A percentile compares a stretch with the other conserved stretches of the same genome.
phyloP scores from a whole-genome alignment of 805 yeast genomes.

The Lipomyces kockii region DNA sequence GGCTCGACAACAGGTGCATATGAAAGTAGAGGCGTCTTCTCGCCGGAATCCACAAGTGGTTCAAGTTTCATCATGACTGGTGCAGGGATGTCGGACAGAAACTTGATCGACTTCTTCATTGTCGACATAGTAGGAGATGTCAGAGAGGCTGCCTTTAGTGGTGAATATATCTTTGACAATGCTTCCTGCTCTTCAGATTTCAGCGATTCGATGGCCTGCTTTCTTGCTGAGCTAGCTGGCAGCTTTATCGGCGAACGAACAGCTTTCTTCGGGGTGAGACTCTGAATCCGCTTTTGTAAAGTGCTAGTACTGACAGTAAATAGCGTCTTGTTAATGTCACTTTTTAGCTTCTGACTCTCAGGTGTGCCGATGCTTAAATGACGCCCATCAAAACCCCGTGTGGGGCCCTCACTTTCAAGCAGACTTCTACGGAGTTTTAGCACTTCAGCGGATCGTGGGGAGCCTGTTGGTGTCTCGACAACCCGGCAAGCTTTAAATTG shows the following conservation, averaged over 20 bases:
- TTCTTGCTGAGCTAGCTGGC: constrained; percentile 15
- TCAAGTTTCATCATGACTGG: constrained; percentile 11
- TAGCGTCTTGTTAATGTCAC: constrained; percentile 28
- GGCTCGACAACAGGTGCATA: neutral
- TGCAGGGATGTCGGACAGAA: constrained; percentile 17
- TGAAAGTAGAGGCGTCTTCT: neutral
- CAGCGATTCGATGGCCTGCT: constrained; percentile 14
- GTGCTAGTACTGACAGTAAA: constrained; percentile 21
- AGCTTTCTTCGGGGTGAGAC: constrained; percentile 31
- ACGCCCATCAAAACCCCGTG: constrained; percentile 23
- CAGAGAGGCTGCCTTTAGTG: constrained; percentile 18
- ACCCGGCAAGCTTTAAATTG: neutral
- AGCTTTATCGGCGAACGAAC: constrained; percentile 26
- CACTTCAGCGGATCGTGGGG: constrained; percentile 21
- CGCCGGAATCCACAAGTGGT: neutral
- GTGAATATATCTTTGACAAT: constrained; percentile 32
- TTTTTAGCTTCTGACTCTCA: constrained; percentile 29
- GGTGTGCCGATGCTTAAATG: constrained; percentile 31
- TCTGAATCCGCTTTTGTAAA: constrained; percentile 33
- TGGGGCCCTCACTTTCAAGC: constrained; percentile 12
- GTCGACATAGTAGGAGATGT: constrained; percentile 13
- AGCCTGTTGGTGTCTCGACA: neutral
- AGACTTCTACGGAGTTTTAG: constrained; percentile 22
- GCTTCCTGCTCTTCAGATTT: constrained; percentile 27
- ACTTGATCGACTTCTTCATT: constrained; percentile 1